Base-by-base conservation (phyloP, 2,329 filamentous ascomycete genomes). In the Cryphonectria carpinicola region DNA sequence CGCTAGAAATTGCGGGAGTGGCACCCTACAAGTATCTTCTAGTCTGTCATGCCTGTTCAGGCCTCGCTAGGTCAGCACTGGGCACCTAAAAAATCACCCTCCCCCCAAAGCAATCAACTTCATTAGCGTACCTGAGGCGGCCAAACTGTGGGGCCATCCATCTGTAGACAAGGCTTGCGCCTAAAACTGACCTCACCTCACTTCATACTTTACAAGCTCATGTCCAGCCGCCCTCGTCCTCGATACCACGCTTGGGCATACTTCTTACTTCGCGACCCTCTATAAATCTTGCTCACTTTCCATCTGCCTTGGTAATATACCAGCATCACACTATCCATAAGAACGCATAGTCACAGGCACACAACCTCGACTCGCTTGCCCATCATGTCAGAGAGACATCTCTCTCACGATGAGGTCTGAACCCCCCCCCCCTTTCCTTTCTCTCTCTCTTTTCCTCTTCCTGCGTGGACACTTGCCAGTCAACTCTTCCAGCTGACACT, bases 401-500 rank as follows among this genome's bases (percentile, higher is more conserved):
- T 83, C 62, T 79, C 78, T 70, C 80, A 82, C 68, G 81, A 83
- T 66, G 81, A 83, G 79, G 82, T 83, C n/a, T 70, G 76, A 46
- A 54, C 19, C 4, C 7, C 17, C 10, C 25, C 10, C 28, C 41
- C 11, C 14, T 11, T 39, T 1, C 11, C 1, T 39, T n/a, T 7
- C 4, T n/a, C 10, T 35, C 10, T 37, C 41, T 11, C 14, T 4
- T 1, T 14, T 13, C 19, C 25, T 43, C n/a, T 37, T 54, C 37
- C 54, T 10, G 58, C 19, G 25, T 1, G 1, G 25, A 13, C 19
- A 41, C 14, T 13, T 22, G 25, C 25, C 46, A n/a, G 25, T 25
- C 17, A 32, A 13, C 43, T 41, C 32, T 43, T 41, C 32, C 49
- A 65, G 74, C 73, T 78, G 56, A 72, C 52, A 22, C 39, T n/a